phyloP scores from a whole-genome alignment of 2,329 filamentous ascomycete species.

The Trichoderma simmonsii region DNA sequence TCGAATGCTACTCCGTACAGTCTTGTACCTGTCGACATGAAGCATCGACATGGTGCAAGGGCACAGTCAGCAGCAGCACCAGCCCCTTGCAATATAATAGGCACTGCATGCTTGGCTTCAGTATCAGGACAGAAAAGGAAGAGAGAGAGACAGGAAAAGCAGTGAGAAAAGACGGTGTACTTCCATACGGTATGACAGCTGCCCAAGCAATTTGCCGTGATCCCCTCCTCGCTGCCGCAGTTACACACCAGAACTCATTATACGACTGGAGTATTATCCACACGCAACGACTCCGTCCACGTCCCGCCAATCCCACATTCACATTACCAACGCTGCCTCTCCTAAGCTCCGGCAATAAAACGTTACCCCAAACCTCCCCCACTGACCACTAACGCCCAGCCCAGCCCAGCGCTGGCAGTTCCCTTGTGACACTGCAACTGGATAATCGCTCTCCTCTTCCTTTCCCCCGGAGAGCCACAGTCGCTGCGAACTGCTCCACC shows the following conservation, averaged over 20 bases:
- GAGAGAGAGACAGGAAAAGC: background rate
- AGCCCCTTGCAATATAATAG: background rate
- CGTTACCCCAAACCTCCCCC: constrained; percentile 1
- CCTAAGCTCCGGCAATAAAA: background rate
- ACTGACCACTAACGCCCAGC: background rate
- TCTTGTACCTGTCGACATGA: background rate
- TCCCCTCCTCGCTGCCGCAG: background rate
- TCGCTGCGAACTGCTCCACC: background rate
- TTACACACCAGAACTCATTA: background rate
- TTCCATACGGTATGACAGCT: too few relatives aligned
- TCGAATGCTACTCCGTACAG: background rate
- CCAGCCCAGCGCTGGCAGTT: background rate
- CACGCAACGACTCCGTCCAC: background rate
- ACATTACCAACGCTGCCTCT: background rate
- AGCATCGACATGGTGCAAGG: background rate
- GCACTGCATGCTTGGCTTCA: background rate
- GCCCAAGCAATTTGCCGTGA: background rate
- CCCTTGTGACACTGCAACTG: background rate
- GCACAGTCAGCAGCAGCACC: background rate
- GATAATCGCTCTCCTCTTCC: constrained; percentile 17
- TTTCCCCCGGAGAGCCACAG: constrained; percentile 21
- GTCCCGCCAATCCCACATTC: background rate
- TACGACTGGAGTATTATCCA: background rate
- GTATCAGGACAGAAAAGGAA: background rate
- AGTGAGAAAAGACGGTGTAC: background rate